Base-by-base conservation (phyloP, 306 rosid species). In the Phaseolus lunatus region DNA sequence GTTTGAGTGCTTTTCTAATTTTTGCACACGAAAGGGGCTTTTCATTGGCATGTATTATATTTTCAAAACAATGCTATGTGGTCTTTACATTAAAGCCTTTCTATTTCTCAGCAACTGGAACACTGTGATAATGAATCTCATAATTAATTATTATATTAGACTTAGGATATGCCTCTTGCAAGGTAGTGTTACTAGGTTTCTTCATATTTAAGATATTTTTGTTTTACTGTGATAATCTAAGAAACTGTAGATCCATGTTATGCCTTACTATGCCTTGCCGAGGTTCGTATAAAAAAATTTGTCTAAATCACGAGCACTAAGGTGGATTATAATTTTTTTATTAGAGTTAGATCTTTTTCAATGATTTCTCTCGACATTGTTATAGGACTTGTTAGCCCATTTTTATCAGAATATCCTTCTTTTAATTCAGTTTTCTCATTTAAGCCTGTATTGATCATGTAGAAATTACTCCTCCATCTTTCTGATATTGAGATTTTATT, bases 1-100 rank as follows among this genome's bases (percentile, higher is more conserved):
- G 97, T 63, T 80, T 65, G 71, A 47, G 79, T 23, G 78, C 70
- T 67, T 79, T n/a, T 63, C 14, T 12, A 27, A 19, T 27, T 70
- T 78, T 61, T 58, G 79, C 54, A 18, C 52, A 31, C 52, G 24
- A 29, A 57, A 43, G 31, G 63, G 16, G 41, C 52, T 27, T 52
- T 57, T 57, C 63, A 2, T 3, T 52, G 7, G 12, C 58, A 18
- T 52, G 26, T 9, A 52, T 19, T 19, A 18, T 19, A 52, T 52
- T 52, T 52, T 52, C 58, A 19, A 18, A 52, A 19, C 58, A 52
- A 31, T 18, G 58, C 29, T 54, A 20, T 54, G 20, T 20, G 61
- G 61, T 9, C 29, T 54, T 20, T 22, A 20, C 61, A 9, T 9
- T 19, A 53, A 72, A 80, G 26, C 14, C 76, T 35, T 54, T 58